These are phyloP conservation scores for Penicillium sp. DNA, from an alignment of 2,329 filamentous ascomycete genomes.

Conservation along the genomic window DNA sequence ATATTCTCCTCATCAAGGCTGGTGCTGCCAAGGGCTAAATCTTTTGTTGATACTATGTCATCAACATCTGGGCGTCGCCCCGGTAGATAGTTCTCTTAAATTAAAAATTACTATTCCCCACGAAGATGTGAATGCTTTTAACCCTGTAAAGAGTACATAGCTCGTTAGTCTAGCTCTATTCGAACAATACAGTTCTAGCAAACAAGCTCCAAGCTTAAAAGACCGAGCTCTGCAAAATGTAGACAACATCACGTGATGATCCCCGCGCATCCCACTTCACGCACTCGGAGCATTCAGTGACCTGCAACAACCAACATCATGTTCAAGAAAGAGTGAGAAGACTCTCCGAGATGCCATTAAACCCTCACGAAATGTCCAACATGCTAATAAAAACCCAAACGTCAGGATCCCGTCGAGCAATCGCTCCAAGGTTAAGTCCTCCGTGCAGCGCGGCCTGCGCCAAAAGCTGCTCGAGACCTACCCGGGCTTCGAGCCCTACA, in stretches of 20 bases:
- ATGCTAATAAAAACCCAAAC: conserved; percentile 4
- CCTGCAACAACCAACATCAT: conserved; percentile 51
- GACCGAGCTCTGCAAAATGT: neutral
- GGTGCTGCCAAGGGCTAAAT: conserved; percentile 49
- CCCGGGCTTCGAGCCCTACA: conserved; percentile 78
- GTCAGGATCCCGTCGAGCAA: conserved; percentile 69
- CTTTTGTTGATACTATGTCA: neutral
- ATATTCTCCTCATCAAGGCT: conserved; percentile 78
- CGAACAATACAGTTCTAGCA: neutral
- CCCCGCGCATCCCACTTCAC: conserved; percentile 31
- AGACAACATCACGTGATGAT: conserved; percentile 17
- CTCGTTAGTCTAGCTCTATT: neutral
- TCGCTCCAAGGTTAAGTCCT: conserved; percentile 97
- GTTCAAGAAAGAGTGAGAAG: conserved; percentile 87
- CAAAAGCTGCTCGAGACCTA: conserved; percentile 79
- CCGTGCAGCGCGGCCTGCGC: conserved; percentile 82
- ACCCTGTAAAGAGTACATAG: too few species aligned
- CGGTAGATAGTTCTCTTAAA: conserved; percentile 13
- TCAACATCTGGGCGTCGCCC: neutral
- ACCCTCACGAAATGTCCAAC: conserved; percentile 4
- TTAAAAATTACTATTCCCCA: conserved; percentile 12
- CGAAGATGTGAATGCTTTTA: neutral
- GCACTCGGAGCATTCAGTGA: conserved; percentile 3
- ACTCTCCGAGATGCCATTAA: neutral
- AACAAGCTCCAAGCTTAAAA: neutral